phyloP scores from a whole-genome alignment of 2,329 filamentous ascomycete species.

The Neonectria magnoliae region DNA sequence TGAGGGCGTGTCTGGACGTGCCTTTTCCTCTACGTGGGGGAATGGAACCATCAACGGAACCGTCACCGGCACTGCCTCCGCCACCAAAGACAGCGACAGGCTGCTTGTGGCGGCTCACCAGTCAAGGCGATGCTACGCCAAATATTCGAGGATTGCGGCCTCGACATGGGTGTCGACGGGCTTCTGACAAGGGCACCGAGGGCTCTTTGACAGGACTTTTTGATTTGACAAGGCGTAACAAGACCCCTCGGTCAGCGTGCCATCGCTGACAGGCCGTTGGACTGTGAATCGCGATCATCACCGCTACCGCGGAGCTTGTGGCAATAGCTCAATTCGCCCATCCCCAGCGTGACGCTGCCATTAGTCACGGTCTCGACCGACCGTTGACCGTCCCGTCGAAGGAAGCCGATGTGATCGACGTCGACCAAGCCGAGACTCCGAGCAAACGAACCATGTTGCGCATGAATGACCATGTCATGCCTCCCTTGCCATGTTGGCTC shows the following conservation, averaged over 20 bases:
- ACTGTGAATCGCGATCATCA: constrained; percentile 8
- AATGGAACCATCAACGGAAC: background rate
- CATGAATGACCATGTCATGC: background rate
- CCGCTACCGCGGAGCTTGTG: constrained; percentile 2
- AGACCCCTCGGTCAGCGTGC: background rate
- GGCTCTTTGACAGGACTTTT: constrained; percentile 1
- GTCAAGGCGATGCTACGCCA: constrained; percentile 9
- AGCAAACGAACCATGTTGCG: background rate
- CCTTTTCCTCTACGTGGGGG: background rate
- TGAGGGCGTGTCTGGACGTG: background rate
- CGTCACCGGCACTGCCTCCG: background rate
- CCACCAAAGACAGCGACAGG: background rate
- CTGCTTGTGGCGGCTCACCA: background rate
- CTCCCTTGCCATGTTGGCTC: background rate
- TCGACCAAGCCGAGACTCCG: background rate
- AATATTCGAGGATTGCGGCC: constrained; percentile 11
- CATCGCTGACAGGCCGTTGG: background rate
- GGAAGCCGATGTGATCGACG: background rate
- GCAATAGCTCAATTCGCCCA: constrained; percentile 5
- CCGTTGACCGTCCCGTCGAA: background rate
- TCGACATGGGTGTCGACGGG: constrained; percentile 9
- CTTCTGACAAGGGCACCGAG: constrained; percentile 3
- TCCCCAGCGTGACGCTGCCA: constrained; percentile 14
- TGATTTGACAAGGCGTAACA: background rate
- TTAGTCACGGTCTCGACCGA: constrained; percentile 11